A percentile compares a stretch with the other conserved stretches of the same genome.
phyloP scores from a whole-genome alignment of 768 basidiomycete genomes.

The Guyanaporus albipodus region DNA sequence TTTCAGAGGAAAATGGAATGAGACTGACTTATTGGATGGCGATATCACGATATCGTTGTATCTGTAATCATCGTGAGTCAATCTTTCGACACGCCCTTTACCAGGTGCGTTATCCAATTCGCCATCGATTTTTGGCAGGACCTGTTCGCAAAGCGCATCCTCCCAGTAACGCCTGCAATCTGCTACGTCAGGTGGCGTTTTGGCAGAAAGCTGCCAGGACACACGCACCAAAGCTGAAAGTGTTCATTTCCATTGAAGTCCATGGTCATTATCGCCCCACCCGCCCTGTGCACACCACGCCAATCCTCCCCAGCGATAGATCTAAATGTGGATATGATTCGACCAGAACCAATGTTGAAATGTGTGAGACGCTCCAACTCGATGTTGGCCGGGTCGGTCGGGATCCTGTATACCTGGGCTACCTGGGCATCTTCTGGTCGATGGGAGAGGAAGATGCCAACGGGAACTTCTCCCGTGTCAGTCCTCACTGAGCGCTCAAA shows the following conservation, averaged over 20 bases:
- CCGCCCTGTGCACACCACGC: constrained; percentile 35
- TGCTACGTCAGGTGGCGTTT: background rate
- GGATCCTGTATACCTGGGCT: constrained; percentile 35
- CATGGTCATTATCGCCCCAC: constrained; percentile 38
- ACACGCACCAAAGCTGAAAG: constrained; percentile 38
- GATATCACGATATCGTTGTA: constrained; percentile 32
- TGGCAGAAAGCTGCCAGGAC: background rate
- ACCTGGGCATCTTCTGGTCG: constrained; percentile 39
- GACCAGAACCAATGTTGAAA: constrained; percentile 38
- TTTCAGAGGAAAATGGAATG: background rate
- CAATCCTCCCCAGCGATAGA: constrained; percentile 39
- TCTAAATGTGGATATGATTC: constrained; percentile 31
- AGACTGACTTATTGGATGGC: constrained; percentile 34
- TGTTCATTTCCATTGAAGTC: constrained; percentile 39
- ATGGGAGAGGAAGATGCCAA: constrained; percentile 34
- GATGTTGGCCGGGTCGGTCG: constrained; percentile 22
- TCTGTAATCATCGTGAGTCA: constrained; percentile 38
- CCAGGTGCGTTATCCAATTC: constrained; percentile 40
- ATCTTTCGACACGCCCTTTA: constrained; percentile 37
- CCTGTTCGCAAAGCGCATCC: constrained; percentile 23
- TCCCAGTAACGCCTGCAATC: constrained; percentile 41
- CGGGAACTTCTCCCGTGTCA: constrained; percentile 6
- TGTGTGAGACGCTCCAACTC: constrained; percentile 36
- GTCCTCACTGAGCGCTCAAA: constrained; percentile 25
- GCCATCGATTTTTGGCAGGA: constrained; percentile 33